Evolutionary conservation across 2,329 filamentous ascomycete genomes (phyloP).

Genomic region (Myriosclerotinia duriaeana): DNA sequence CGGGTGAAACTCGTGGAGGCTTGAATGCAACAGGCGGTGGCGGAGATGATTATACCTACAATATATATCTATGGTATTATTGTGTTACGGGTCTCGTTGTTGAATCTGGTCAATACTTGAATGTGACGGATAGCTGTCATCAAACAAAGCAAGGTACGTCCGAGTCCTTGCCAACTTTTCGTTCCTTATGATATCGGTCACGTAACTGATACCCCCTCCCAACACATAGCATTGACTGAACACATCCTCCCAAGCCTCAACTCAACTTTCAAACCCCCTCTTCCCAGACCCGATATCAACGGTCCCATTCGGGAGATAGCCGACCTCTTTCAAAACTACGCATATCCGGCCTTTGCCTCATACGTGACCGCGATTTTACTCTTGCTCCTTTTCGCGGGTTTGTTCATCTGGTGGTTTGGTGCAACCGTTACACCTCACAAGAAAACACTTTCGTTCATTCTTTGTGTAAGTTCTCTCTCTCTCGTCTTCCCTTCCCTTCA

Average conservation of each 20-base stretch:
- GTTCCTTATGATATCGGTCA: not conserved
- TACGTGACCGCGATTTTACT: not conserved
- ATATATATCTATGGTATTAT: slow-evolving; percentile 13
- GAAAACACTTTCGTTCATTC: not conserved
- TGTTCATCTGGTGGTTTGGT: not conserved
- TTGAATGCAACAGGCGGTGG: not conserved
- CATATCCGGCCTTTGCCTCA: not conserved
- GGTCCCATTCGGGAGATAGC: not conserved
- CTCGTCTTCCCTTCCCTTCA: accelerated
- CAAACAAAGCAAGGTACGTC: not conserved
- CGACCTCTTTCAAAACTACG: not conserved
- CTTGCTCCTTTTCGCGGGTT: not conserved
- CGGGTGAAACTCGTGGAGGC: too few relatives aligned
- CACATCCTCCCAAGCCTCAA: not conserved
- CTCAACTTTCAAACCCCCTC: not conserved
- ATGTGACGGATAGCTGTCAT: not conserved
- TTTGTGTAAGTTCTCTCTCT: not conserved
- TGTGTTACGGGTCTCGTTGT: not conserved
- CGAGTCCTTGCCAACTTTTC: too few relatives aligned
- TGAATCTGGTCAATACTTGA: not conserved
- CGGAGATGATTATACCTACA: not conserved
- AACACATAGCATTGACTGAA: not conserved
- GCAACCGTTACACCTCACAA: not conserved
- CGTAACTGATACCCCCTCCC: not conserved
- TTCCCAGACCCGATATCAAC: not conserved